These are phyloP conservation scores for Cinnamomum micranthum DNA, from an alignment of 164 flowering plant genomes.

Conservation along the genomic window DNA sequence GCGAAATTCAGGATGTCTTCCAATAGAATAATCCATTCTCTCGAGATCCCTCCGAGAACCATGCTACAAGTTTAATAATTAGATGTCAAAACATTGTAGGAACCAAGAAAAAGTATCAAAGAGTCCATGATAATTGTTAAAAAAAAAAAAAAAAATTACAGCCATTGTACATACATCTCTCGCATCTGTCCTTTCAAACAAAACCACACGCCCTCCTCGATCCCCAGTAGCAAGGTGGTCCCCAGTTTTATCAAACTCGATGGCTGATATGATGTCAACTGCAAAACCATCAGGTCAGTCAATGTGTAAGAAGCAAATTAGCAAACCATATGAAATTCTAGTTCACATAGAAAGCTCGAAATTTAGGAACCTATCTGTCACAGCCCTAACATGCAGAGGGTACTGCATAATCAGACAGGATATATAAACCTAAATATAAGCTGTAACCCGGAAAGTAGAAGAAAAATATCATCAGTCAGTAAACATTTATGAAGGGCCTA, in stretches of 20 bases:
- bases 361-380: no score
- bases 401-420: no score
- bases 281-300: slow-evolving; percentile 20
- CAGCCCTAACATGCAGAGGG: no score
- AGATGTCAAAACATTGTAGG: background rate
- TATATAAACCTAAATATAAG: no score
- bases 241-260: slow-evolving; percentile 96
- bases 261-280: slow-evolving; percentile 98
- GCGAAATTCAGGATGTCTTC: slow-evolving; percentile 94
- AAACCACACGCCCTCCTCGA: slow-evolving; percentile 96
- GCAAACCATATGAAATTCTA: background rate
- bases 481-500: no score
- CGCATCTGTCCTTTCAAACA: slow-evolving; percentile 90
- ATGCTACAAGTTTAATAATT: slow-evolving; percentile 36
- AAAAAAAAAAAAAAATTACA: background rate
- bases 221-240: slow-evolving; percentile 99
- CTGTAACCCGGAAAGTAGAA: no score
- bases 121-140: background rate
- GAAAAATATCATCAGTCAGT: no score
- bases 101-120: background rate
- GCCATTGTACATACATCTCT: slow-evolving; percentile 51
- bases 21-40: slow-evolving; percentile 61
- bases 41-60: slow-evolving; percentile 76
- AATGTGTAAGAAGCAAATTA: background rate
- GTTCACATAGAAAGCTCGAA: no score